Evolutionary conservation across 805 yeast species (phyloP).

Genomic region (Ogataea philodendri): DNA sequence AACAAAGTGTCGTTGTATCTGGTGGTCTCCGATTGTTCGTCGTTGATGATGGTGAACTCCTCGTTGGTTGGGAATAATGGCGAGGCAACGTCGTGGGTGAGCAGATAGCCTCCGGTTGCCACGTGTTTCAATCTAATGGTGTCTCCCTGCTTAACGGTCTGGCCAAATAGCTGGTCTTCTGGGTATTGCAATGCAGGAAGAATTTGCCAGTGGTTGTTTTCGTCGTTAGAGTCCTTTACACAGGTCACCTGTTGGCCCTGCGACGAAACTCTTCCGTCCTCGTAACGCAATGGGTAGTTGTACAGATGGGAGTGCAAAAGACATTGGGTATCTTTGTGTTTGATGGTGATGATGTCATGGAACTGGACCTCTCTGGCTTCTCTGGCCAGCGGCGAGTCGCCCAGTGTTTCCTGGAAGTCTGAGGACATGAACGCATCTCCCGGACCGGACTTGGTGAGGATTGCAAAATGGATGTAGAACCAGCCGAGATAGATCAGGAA

Average conservation of each 20-base stretch:
- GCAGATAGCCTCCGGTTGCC: conserved; percentile 71
- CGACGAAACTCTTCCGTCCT: conserved; percentile 93
- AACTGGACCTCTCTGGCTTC: conserved; percentile 71
- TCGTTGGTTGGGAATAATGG: conserved; percentile 90
- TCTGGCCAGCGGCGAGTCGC: conserved; percentile 74
- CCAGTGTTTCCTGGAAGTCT: conserved; percentile 88
- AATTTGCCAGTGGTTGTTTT: conserved; percentile 83
- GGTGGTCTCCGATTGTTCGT: conserved; percentile 54
- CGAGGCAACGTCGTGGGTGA: conserved; percentile 95
- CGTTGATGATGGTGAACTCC: conserved; percentile 76
- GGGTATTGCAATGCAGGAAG: conserved; percentile 56
- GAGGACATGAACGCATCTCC: conserved; percentile 96
- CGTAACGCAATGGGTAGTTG: conserved; percentile 85
- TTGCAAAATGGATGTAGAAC: conserved; percentile 88
- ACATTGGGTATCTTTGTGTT: conserved; percentile 77
- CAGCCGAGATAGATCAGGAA: conserved; percentile 78
- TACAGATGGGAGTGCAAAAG: conserved; percentile 78
- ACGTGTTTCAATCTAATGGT: conserved; percentile 77
- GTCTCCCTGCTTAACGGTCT: conserved; percentile 67
- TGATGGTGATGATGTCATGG: conserved; percentile 71
- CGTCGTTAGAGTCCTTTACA: conserved; percentile 47
- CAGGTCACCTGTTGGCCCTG: conserved; percentile 94
- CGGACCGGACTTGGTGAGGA: conserved; percentile 85
- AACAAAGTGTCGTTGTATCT: conserved; percentile 76
- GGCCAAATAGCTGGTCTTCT: conserved; percentile 38